Conservation (phyloP, 2,329 filamentous ascomycete genomes). For the Geoglossum cookeanum region DNA sequence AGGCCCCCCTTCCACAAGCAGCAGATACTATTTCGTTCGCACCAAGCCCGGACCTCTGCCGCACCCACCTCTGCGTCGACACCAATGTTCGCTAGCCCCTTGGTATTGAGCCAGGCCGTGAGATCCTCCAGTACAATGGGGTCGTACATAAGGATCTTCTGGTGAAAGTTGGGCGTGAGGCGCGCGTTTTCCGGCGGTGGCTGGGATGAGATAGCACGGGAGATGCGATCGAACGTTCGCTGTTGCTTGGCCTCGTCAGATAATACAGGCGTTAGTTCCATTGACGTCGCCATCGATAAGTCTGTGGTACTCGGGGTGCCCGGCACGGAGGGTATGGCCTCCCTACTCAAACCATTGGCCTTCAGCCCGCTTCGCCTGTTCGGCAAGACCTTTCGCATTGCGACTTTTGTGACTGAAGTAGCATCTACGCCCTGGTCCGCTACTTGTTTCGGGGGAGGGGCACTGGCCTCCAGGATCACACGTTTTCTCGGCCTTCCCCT, state of each 20-base stretch:
- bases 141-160: slow-evolving; percentile 88
- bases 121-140: slow-evolving; percentile 78
- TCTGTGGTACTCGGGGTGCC: slow-evolving; percentile 15
- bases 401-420: neutral
- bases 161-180: slow-evolving; percentile 49
- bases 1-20: slow-evolving; percentile 48
- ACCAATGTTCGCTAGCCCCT: slow-evolving; percentile 40
- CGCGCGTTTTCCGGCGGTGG: slow-evolving; percentile 28
- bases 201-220: slow-evolving; percentile 32
- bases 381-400: neutral
- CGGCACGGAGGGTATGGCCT: neutral
- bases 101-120: slow-evolving; percentile 61
- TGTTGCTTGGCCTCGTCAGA: slow-evolving; percentile 20
- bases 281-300: slow-evolving; percentile 20
- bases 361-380: neutral
- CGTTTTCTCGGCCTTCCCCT: neutral
- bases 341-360: neutral
- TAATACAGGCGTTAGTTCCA: slow-evolving; percentile 3
- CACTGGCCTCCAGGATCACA: neutral
- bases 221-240: slow-evolving; percentile 33
- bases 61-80: slow-evolving; percentile 46
- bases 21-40: slow-evolving; percentile 68
- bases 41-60: slow-evolving; percentile 68
- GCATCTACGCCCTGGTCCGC: slow-evolving; percentile 4
- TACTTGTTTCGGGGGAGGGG: slow-evolving; percentile 12